Conservation (phyloP, 2,329 filamentous ascomycete genomes). For the Trichoderma citrinoviride region DNA sequence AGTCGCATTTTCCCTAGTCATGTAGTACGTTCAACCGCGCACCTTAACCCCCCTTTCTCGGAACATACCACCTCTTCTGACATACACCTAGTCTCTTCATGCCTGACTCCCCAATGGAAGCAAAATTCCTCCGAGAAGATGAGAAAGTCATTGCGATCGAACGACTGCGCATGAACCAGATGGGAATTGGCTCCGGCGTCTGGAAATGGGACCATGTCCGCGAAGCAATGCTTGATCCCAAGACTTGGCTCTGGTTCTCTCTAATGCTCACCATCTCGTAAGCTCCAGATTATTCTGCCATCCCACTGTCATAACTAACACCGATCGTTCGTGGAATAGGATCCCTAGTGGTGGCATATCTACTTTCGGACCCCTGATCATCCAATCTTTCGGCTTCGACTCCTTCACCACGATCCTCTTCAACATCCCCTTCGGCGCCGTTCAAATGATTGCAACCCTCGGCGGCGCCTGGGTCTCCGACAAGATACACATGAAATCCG, state of each 20-base stretch:
- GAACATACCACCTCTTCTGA: constrained; percentile 34
- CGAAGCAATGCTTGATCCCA: constrained; percentile 40
- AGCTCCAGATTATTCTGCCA: constrained; percentile 16
- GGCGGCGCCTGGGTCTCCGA: constrained; percentile 56
- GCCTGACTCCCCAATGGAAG: constrained; percentile 62
- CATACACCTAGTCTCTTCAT: constrained; percentile 43
- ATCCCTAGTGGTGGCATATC: constrained; percentile 57
- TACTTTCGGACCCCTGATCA: constrained; percentile 58
- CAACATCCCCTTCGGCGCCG: constrained; percentile 59
- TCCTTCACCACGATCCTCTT: constrained; percentile 57
- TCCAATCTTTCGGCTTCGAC: constrained; percentile 56
- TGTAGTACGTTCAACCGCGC: constrained; percentile 39
- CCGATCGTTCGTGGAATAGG: constrained; percentile 5
- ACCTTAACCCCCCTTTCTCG: not conserved
- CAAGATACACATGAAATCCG: constrained; percentile 53
- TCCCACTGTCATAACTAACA: not conserved
- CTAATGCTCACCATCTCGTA: constrained; percentile 54
- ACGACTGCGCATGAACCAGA: constrained; percentile 51
- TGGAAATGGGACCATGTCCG: constrained; percentile 44
- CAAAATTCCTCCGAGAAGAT: constrained; percentile 54
- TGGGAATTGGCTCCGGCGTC: constrained; percentile 38
- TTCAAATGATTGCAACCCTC: constrained; percentile 59
- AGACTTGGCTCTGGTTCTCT: constrained; percentile 44
- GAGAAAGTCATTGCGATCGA: constrained; percentile 60
- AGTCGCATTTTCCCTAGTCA: constrained; percentile 45